Evolutionary conservation across 805 yeast species (phyloP).

Genomic region (Candida sakaeoensis): DNA sequence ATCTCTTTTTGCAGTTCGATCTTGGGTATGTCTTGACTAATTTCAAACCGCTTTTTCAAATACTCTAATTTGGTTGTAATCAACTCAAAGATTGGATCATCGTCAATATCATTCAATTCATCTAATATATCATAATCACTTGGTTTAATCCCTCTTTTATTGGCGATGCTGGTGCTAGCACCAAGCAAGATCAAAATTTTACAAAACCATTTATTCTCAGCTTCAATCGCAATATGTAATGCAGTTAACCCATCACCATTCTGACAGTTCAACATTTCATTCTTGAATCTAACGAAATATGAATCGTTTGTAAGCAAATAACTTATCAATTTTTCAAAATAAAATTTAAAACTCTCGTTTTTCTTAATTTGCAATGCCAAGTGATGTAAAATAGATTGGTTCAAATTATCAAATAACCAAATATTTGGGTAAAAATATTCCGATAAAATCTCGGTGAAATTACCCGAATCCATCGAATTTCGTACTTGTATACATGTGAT

Average conservation of each 20-base stretch:
- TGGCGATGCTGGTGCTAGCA: constrained; percentile 62
- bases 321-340: constrained; percentile 31
- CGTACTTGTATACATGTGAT: constrained; percentile 82
- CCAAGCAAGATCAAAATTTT: constrained; percentile 30
- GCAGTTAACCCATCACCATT: constrained; percentile 37
- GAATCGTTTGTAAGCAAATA: constrained; percentile 23
- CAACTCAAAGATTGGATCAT: constrained; percentile 31
- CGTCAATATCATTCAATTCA: constrained; percentile 20
- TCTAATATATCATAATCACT: constrained; percentile 75
- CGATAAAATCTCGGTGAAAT: constrained; percentile 68
- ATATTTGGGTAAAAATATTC: constrained; percentile 59
- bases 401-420: constrained; percentile 50
- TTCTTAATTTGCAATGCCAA: constrained; percentile 50
- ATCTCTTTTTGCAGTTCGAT: constrained; percentile 11
- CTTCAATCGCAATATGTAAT: constrained; percentile 40
- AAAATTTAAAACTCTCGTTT: constrained; percentile 32
- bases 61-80: constrained; percentile 32
- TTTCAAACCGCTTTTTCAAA: constrained; percentile 22
- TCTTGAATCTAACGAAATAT: constrained; percentile 16
- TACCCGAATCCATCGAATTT: constrained; percentile 73
- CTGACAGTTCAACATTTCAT: constrained; percentile 29
- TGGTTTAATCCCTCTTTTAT: constrained; percentile 84
- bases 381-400: constrained; percentile 83
- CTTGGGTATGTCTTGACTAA: constrained; percentile 11
- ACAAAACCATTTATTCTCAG: constrained; percentile 36